phyloP scores from a whole-genome alignment of 1,284 basidiomycete genomes.

The Puccinia horiana region DNA sequence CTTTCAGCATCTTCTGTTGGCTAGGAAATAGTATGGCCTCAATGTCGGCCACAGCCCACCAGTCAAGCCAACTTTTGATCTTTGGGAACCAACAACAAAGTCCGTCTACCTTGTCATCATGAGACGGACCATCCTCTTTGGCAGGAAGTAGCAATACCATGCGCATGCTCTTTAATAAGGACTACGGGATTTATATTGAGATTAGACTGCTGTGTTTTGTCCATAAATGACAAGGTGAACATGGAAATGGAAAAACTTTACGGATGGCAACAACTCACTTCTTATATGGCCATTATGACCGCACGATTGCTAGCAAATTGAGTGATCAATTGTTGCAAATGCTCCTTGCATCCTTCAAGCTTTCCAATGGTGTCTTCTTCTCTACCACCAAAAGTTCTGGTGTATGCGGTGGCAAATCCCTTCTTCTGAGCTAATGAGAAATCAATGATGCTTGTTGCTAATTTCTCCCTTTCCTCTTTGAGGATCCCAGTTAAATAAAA shows the following conservation, averaged over 20 bases:
- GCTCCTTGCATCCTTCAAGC: background rate
- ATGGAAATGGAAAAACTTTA: too few species aligned
- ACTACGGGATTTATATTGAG: too few species aligned
- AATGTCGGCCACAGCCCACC: background rate
- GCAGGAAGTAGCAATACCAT: too few species aligned
- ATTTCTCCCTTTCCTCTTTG: too few species aligned
- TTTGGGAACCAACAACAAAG: background rate
- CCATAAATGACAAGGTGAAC: too few species aligned
- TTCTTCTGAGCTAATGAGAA: background rate
- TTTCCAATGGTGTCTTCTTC: background rate
- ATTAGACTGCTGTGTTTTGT: too few species aligned
- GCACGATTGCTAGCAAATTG: background rate
- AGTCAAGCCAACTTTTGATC: background rate
- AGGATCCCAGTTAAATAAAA: too few species aligned
- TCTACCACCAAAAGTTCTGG: background rate
- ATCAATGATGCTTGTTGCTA: background rate
- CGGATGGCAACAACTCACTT: background rate
- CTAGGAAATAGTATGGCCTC: slow-evolving; percentile 14
- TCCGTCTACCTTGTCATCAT: background rate
- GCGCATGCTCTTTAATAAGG: too few species aligned
- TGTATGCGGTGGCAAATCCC: background rate
- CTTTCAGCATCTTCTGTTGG: background rate
- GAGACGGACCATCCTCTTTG: background rate
- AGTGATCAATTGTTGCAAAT: background rate
- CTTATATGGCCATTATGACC: background rate